These are phyloP conservation scores for Candida albicans DNA, from an alignment of 1,139 yeast species.

Conservation along the genomic window DNA sequence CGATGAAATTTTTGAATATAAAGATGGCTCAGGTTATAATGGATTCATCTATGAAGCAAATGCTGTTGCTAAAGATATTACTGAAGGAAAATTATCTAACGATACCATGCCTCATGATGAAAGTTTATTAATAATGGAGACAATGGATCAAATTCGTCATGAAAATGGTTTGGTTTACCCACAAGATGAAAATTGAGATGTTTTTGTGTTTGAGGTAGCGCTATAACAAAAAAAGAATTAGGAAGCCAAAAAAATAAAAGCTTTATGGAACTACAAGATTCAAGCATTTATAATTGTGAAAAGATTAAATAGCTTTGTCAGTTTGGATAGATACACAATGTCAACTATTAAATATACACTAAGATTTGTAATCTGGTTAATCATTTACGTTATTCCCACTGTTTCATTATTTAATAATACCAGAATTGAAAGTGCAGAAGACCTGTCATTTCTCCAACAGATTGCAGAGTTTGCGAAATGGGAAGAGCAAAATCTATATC, in stretches of 20 bases:
- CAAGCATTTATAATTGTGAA: too few species aligned
- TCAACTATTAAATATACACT: too few species aligned
- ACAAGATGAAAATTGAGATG: slow-evolving; percentile 24
- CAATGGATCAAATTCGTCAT: slow-evolving; percentile 45
- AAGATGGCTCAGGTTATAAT: slow-evolving; percentile 30
- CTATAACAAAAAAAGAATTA: slow-evolving; percentile 2
- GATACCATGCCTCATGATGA: slow-evolving; percentile 43
- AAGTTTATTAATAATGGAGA: slow-evolving; percentile 41
- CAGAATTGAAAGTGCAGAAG: slow-evolving; percentile 1
- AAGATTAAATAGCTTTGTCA: too few species aligned
- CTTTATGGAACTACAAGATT: too few species aligned
- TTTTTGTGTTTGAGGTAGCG: slow-evolving; percentile 3
- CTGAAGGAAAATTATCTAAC: slow-evolving; percentile 34
- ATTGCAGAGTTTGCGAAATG: slow-evolving; percentile 10
- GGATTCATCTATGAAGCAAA: slow-evolving; percentile 58
- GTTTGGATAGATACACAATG: too few species aligned
- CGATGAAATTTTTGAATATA: slow-evolving; percentile 22
- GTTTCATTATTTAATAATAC: not conserved
- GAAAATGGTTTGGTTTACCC: slow-evolving; percentile 45
- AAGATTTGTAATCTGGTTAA: not conserved
- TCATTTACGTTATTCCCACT: not conserved
- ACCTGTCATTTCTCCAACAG: slow-evolving; percentile 6
- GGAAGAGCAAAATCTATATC: slow-evolving; percentile 6
- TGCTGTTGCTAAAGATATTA: slow-evolving; percentile 45
- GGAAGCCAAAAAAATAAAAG: not conserved